These are phyloP conservation scores for Fusarium paranaense DNA, from an alignment of 2,329 filamentous ascomycete species.

Conservation along the genomic window DNA sequence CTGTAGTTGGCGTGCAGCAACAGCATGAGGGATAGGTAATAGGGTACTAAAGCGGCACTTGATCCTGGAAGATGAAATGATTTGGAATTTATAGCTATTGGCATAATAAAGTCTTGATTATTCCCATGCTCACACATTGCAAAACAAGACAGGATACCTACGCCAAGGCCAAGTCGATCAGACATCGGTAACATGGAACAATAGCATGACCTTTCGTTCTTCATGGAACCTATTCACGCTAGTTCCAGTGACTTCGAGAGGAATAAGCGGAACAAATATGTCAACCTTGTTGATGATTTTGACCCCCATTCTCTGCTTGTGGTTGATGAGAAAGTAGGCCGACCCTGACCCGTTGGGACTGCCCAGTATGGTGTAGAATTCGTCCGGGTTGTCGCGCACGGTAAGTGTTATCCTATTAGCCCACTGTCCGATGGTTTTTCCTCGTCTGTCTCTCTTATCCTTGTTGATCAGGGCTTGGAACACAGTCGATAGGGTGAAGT, in stretches of 20 bases:
- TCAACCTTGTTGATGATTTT: conserved; percentile 19
- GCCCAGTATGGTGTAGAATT: conserved; percentile 14
- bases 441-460: not conserved
- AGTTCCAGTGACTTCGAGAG: not conserved
- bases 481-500: not conserved
- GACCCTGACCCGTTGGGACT: conserved; percentile 11
- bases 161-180: too few species aligned
- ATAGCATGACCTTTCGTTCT: conserved; percentile 1
- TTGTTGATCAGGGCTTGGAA: conserved; percentile 10
- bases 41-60: too few species aligned
- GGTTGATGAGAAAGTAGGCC: conserved; percentile 12
- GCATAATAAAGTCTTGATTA: too few species aligned
- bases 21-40: too few species aligned
- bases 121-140: too few species aligned
- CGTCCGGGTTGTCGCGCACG: not conserved
- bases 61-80: too few species aligned
- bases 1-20: too few species aligned
- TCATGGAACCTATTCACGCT: not conserved
- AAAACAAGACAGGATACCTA: too few species aligned
- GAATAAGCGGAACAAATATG: conserved; percentile 9
- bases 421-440: conserved; percentile 9
- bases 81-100: too few species aligned
- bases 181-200: not conserved
- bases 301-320: conserved; percentile 9
- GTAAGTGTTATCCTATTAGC: conserved; percentile 2